These are phyloP conservation scores for Globisporangium iwayamae DNA, from an alignment of 352 stramenopile genomes.

Conservation along the genomic window DNA sequence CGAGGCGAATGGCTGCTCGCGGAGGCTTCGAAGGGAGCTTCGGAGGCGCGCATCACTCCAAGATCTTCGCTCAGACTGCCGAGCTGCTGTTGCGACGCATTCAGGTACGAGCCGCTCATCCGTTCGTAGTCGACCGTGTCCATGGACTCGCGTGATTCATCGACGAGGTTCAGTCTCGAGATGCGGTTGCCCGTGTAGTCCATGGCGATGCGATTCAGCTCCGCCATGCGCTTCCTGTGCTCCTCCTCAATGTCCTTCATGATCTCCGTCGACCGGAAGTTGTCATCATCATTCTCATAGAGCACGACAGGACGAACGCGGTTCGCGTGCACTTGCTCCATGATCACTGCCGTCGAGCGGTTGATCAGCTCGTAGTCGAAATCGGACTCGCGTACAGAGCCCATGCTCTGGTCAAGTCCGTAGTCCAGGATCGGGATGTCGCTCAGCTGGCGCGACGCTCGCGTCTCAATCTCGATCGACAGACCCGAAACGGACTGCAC, in stretches of 20 bases:
- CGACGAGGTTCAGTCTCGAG: slow-evolving; percentile 33
- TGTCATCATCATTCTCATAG: slow-evolving; percentile 24
- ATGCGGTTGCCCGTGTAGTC: slow-evolving; percentile 42
- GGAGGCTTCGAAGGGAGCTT: neutral
- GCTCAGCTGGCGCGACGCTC: slow-evolving; percentile 18
- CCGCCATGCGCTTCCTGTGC: slow-evolving; percentile 57
- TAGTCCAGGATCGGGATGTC: slow-evolving; percentile 16
- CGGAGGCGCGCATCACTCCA: slow-evolving; percentile 1
- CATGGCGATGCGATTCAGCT: slow-evolving; percentile 49
- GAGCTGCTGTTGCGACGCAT: slow-evolving; percentile 17
- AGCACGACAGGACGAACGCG: slow-evolving; percentile 20
- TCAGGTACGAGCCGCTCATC: slow-evolving; percentile 6
- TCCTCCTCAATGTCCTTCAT: slow-evolving; percentile 46
- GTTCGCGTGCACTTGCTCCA: slow-evolving; percentile 37
- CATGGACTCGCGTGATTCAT: slow-evolving; percentile 37
- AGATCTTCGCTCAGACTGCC: slow-evolving; percentile 8
- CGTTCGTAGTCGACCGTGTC: slow-evolving; percentile 39
- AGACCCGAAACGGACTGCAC: slow-evolving; percentile 1
- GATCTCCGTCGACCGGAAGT: slow-evolving; percentile 39
- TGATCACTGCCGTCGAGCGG: slow-evolving; percentile 35
- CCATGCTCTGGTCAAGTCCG: slow-evolving; percentile 10
- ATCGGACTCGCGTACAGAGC: slow-evolving; percentile 27
- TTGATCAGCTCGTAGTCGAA: slow-evolving; percentile 45
- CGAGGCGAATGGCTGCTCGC: slow-evolving; percentile 11
- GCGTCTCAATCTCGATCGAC: slow-evolving; percentile 6